phyloP scores from a whole-genome alignment of 768 basidiomycete species.

The Auriculariales sp. region DNA sequence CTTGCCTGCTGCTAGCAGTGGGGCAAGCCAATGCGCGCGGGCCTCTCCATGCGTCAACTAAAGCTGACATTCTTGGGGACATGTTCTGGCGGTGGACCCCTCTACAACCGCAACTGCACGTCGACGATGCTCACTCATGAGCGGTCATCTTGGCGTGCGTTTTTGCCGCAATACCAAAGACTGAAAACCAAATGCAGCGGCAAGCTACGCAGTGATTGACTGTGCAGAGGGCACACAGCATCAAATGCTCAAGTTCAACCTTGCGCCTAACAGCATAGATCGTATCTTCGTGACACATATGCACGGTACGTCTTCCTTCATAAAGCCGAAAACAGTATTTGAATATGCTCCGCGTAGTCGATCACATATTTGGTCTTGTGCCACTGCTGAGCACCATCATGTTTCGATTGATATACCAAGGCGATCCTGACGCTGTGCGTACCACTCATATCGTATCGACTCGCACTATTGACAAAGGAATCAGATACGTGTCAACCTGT shows the following conservation, averaged over 20 bases:
- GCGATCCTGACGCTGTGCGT: not conserved
- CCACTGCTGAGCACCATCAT: slow-evolving; percentile 44
- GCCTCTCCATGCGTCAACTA: slow-evolving; percentile 17
- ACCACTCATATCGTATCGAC: too few relatives aligned
- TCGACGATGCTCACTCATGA: slow-evolving; percentile 46
- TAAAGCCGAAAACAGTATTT: slow-evolving; percentile 1
- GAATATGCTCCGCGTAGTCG: slow-evolving; percentile 26
- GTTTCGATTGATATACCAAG: slow-evolving; percentile 1
- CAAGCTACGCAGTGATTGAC: slow-evolving; percentile 46
- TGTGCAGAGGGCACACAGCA: slow-evolving; percentile 70
- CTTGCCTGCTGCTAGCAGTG: too few relatives aligned
- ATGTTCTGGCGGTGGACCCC: slow-evolving; percentile 63
- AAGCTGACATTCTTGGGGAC: slow-evolving; percentile 62
- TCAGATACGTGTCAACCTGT: slow-evolving; percentile 51
- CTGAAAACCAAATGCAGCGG: not conserved
- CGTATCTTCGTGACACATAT: slow-evolving; percentile 79
- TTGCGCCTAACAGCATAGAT: slow-evolving; percentile 27
- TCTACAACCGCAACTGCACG: slow-evolving; percentile 47
- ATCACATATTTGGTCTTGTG: slow-evolving; percentile 63
- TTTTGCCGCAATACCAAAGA: slow-evolving; percentile 1
- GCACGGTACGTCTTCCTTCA: slow-evolving; percentile 37
- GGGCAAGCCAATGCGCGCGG: too few relatives aligned
- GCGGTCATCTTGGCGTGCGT: slow-evolving; percentile 24
- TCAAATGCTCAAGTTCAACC: slow-evolving; percentile 47
- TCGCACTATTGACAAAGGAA: not conserved